Evolutionary conservation across 129 eudicot genomes (phyloP), one percentile per base, ranked within the genome.

Genomic region (Centaurea solstitialis): DNA sequence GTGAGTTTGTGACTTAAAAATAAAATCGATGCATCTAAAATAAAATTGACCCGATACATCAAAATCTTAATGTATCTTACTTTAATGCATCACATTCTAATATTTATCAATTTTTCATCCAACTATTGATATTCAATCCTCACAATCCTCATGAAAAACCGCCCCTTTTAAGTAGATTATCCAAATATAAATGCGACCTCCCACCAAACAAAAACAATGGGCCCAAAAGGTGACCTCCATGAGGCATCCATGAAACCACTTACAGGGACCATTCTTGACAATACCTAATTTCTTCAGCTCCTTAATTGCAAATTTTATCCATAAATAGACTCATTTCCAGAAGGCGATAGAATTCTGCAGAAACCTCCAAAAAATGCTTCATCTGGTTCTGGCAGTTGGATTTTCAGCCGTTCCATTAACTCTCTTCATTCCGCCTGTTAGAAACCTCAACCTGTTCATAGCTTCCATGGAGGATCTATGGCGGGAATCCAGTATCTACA

Each of bases 331-430:
- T n/a, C n/a, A n/a, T n/a, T n/a, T 9, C 6, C 24, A 64, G 28
- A 20, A n/a, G 30, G 3, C 1, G 11, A 62, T 18, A 21, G 28
- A 64, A 22, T 20, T 22, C 30, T 18, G 28, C 12, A 64, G 28
- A 64, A 64, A 18, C 12, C 7, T 1, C 30, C 40, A 15, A 21
- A 70, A 69, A 77, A 91, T 94, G 97, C 66, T 92, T 85, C 92
- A 88, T 47, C 75, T 90, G 83, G 89, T 94, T 81, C 90, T 94
- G 17, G 91, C 97, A 10, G 91, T 90, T 71, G 97, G 96, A 3
- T 92, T 92, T 72, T 92, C 98, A 4, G 96, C 94, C 2, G 97
- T 87, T 43, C 98, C 98, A 35, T 78, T 94, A 78, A 90, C 90
- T 26, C 88, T 92, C 6, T 90, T 88, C 78, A 43, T 92, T 4